A percentile compares a stretch with the other conserved stretches of the same genome.
These are phyloP conservation scores for Aspergillus sojae DNA, from an alignment of 2,329 filamentous ascomycete species.

Conservation along the genomic window DNA sequence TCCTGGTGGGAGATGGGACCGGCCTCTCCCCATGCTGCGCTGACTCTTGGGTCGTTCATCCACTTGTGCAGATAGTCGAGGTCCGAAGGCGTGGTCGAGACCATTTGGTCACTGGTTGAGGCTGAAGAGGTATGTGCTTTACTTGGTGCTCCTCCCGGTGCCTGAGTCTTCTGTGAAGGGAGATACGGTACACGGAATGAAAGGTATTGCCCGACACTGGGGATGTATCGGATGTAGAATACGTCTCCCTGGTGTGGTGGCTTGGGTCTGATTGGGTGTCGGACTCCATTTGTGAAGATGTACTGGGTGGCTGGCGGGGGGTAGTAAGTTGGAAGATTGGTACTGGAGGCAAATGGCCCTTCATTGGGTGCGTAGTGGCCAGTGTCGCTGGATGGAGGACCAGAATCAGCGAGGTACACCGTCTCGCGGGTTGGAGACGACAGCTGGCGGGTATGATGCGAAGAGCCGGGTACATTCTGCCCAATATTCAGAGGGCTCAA, in stretches of 20 bases:
- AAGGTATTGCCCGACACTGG: slow-evolving; percentile 79
- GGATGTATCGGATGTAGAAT: slow-evolving; percentile 87
- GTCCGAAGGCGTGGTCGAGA: slow-evolving; percentile 53
- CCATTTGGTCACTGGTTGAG: slow-evolving; percentile 36
- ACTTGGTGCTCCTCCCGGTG: slow-evolving; percentile 28
- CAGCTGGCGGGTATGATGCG: slow-evolving; percentile 52
- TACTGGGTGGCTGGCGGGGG: slow-evolving; percentile 83
- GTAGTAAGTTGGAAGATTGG: slow-evolving; percentile 87
- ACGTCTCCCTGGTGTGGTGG: slow-evolving; percentile 87
- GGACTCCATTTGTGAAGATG: slow-evolving; percentile 72
- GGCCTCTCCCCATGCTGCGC: slow-evolving; percentile 78
- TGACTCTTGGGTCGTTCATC: slow-evolving; percentile 85
- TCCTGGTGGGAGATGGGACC: slow-evolving; percentile 60
- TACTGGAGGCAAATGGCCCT: slow-evolving; percentile 49
- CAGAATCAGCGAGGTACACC: slow-evolving; percentile 16
- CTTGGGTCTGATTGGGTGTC: slow-evolving; percentile 85
- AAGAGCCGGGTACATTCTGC: slow-evolving; percentile 53
- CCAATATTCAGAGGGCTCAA: slow-evolving; percentile 63
- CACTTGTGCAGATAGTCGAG: slow-evolving; percentile 76
- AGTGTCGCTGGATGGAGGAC: slow-evolving; percentile 8
- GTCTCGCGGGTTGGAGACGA: slow-evolving; percentile 51
- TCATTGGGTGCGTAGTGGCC: slow-evolving; percentile 31
- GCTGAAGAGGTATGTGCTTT: not conserved
- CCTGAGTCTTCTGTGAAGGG: slow-evolving; percentile 57
- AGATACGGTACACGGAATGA: slow-evolving; percentile 80